phyloP scores from a whole-genome alignment of 148 eudicot genomes.

The Rhododendron williamsianum region DNA sequence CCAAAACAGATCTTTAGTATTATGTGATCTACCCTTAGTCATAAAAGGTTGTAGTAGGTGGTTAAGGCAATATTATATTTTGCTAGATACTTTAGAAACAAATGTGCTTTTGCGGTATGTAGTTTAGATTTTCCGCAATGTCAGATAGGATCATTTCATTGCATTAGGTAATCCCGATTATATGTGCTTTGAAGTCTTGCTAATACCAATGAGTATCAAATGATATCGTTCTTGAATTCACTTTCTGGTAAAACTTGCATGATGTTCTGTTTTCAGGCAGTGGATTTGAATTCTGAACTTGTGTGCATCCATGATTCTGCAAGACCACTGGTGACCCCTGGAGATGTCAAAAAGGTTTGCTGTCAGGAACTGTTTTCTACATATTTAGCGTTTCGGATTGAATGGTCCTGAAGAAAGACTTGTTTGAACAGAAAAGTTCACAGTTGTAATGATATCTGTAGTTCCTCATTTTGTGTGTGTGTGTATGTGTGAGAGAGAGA shows the following conservation, averaged over 20 bases:
- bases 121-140: not conserved
- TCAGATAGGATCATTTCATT: not conserved
- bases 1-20: not conserved
- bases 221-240: not conserved
- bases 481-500: too few species aligned
- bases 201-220: not conserved
- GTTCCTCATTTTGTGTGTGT: not conserved
- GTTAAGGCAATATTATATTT: not conserved
- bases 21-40: not conserved
- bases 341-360: conserved; percentile 66
- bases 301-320: conserved; percentile 98
- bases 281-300: conserved; percentile 66
- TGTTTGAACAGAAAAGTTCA: not conserved
- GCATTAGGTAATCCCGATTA: not conserved
- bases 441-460: not conserved
- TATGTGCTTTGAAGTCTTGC: not conserved
- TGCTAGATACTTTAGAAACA: not conserved
- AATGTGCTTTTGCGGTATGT: not conserved
- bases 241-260: not conserved
- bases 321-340: conserved; percentile 66
- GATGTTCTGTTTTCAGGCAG: conserved; percentile 38
- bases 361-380: not conserved
- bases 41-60: not conserved
- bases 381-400: too few species aligned
- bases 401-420: not conserved